Percentiles rank a stretch among this genome's conserved stretches.
phyloP scores from a whole-genome alignment of 2,329 filamentous ascomycete genomes.

The Ophidiomyces ophidiicola region DNA sequence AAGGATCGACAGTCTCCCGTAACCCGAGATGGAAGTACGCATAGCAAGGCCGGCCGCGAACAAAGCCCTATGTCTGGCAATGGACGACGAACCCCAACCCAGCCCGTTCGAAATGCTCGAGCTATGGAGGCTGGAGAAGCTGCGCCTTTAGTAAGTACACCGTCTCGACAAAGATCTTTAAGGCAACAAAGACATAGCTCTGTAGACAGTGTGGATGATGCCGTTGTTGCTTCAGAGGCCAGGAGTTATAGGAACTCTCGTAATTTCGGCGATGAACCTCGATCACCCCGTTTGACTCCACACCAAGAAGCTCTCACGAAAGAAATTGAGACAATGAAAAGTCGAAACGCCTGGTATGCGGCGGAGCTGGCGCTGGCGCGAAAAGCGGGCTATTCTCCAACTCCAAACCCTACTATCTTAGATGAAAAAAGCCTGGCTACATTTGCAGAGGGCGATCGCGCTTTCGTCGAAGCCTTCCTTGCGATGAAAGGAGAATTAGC shows the following conservation, averaged over 20 bases:
- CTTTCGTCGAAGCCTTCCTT: slow-evolving; percentile 80
- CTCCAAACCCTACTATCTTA: slow-evolving; percentile 40
- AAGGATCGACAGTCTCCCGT: slow-evolving; percentile 38
- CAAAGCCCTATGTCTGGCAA: slow-evolving; percentile 39
- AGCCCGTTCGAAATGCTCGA: slow-evolving; percentile 31
- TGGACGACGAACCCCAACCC: slow-evolving; percentile 53
- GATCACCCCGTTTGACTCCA: slow-evolving; percentile 35
- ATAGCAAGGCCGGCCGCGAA: slow-evolving; percentile 34
- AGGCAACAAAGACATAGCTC: slow-evolving; percentile 53
- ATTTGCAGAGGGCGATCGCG: slow-evolving; percentile 84
- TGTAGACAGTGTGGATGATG: slow-evolving; percentile 55
- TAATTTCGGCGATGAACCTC: slow-evolving; percentile 33
- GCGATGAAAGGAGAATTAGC: slow-evolving; percentile 81
- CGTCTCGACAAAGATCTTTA: slow-evolving; percentile 39
- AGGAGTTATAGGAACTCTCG: slow-evolving; percentile 31
- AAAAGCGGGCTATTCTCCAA: slow-evolving; percentile 72
- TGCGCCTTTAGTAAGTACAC: slow-evolving; percentile 32
- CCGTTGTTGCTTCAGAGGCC: slow-evolving; percentile 34
- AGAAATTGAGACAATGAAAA: slow-evolving; percentile 73
- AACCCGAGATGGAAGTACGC: slow-evolving; percentile 33
- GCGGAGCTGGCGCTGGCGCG: slow-evolving; percentile 85
- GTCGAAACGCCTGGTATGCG: slow-evolving; percentile 90
- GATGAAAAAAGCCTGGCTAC: slow-evolving; percentile 66
- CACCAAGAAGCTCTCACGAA: slow-evolving; percentile 57
- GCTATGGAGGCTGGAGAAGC: slow-evolving; percentile 38